phyloP scores from a whole-genome alignment of 2,329 filamentous ascomycete genomes.

The Colletotrichum sp. region DNA sequence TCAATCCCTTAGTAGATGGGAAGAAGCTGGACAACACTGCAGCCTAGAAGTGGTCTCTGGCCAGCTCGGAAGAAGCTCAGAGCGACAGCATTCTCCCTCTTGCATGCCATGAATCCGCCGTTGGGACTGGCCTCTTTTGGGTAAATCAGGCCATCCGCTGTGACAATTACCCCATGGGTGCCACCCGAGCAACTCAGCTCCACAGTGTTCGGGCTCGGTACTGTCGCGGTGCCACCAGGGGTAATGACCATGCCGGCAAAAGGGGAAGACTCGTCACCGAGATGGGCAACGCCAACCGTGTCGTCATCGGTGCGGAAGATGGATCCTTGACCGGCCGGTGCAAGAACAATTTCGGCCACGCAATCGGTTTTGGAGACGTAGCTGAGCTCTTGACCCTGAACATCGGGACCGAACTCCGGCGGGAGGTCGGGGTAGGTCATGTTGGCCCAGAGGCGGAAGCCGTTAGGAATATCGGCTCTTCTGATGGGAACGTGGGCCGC shows the following conservation, averaged over 20 bases:
- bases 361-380: background rate
- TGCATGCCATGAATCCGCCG: background rate
- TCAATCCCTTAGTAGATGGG: background rate
- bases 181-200: background rate
- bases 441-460: conserved; percentile 2
- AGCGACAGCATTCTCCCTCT: background rate
- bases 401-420: background rate
- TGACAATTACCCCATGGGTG: background rate
- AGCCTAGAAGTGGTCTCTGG: background rate
- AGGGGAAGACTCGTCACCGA: background rate
- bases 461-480: background rate
- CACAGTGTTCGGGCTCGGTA: background rate
- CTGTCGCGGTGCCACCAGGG: background rate
- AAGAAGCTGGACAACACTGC: background rate
- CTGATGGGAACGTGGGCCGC: background rate
- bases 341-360: background rate
- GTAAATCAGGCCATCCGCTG: background rate
- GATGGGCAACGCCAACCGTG: background rate
- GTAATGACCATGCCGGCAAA: background rate
- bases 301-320: background rate
- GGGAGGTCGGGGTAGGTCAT: background rate
- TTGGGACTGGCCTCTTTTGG: background rate
- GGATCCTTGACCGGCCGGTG: background rate
- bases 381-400: background rate
- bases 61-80: background rate